These are phyloP conservation scores for Zancudomyces culisetae DNA, from an alignment of 371 early-diverging fungal species.

Conservation along the genomic window DNA sequence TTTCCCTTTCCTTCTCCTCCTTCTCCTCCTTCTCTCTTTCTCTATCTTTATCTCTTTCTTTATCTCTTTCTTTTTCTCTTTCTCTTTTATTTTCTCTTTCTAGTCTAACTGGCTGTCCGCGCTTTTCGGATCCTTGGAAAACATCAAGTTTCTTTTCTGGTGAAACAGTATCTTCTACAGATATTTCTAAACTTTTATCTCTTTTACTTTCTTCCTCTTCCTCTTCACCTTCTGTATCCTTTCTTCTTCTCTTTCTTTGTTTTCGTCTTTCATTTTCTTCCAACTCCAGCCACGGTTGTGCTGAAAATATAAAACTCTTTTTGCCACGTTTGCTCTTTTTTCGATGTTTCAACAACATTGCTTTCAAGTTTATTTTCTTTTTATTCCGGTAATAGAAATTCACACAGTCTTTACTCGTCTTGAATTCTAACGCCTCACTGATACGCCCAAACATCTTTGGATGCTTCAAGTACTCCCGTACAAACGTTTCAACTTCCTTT, in stretches of 20 bases:
- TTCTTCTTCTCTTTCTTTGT: constrained; percentile 10
- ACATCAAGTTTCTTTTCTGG: background rate
- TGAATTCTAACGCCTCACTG: constrained; percentile 46
- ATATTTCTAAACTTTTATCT: background rate
- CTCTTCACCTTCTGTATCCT: constrained; percentile 10
- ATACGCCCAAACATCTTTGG: constrained; percentile 88
- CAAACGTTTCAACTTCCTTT: constrained; percentile 58
- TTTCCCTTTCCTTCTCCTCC: background rate
- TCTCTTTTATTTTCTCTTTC: background rate
- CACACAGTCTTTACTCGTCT: constrained; percentile 69
- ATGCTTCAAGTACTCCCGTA: constrained; percentile 48
- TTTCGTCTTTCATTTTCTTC: too few species aligned
- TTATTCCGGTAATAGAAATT: constrained; percentile 83
- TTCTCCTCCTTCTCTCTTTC: background rate
- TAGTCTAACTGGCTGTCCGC: background rate
- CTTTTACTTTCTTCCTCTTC: constrained; percentile 6
- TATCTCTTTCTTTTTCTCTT: background rate
- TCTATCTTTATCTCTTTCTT: background rate
- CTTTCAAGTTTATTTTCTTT: constrained; percentile 59
- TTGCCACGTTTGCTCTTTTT: constrained; percentile 2
- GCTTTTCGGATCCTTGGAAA: background rate
- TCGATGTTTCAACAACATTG: constrained; percentile 22
- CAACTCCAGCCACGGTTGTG: constrained; percentile 10
- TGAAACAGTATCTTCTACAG: too few species aligned
- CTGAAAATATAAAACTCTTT: background rate